phyloP scores from a whole-genome alignment of 176 grass and related monocot genomes.

The Phragmites australis region DNA sequence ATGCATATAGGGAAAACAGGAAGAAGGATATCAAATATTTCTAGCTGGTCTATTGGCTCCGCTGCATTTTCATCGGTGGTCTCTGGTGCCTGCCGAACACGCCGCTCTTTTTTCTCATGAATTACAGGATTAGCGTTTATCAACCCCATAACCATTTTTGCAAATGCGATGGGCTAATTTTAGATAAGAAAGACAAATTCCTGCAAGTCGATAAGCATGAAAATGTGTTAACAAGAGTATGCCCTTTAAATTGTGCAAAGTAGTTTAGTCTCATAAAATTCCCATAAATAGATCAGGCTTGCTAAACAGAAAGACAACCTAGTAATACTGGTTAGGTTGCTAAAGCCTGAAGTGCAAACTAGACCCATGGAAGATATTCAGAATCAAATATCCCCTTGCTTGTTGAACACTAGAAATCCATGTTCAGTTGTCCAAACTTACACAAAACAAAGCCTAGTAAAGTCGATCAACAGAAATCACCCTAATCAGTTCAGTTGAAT shows the following conservation, averaged over 20 bases:
- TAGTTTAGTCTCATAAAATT: not conserved
- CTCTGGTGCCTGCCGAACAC: conserved; percentile 32
- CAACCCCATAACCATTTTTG: conserved; percentile 66
- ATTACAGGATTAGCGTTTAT: conserved; percentile 92
- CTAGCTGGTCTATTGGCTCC: conserved; percentile 79
- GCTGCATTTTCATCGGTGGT: conserved; percentile 60
- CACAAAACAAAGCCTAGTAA: not conserved
- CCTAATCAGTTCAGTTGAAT: not conserved
- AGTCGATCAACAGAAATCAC: not conserved
- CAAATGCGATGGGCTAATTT: not conserved
- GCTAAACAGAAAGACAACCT: not conserved
- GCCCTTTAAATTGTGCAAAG: not conserved
- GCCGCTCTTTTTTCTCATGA: conserved; percentile 77
- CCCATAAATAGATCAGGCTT: not conserved
- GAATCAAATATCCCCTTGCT: not conserved
- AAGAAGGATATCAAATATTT: conserved; percentile 94
- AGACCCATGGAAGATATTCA: not conserved
- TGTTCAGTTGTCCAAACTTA: not conserved
- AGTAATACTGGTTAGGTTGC: not conserved
- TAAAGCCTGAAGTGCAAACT: not conserved
- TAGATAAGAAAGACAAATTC: not conserved
- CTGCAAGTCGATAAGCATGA: conserved; percentile 24
- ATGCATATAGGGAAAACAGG: conserved; percentile 1
- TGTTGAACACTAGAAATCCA: not conserved
- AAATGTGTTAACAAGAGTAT: conserved; percentile 13